A percentile compares a stretch with the other conserved stretches of the same genome.
These are phyloP conservation scores for Podospora pseudoanserina DNA, from an alignment of 495 filamentous ascomycete species.

Conservation along the genomic window DNA sequence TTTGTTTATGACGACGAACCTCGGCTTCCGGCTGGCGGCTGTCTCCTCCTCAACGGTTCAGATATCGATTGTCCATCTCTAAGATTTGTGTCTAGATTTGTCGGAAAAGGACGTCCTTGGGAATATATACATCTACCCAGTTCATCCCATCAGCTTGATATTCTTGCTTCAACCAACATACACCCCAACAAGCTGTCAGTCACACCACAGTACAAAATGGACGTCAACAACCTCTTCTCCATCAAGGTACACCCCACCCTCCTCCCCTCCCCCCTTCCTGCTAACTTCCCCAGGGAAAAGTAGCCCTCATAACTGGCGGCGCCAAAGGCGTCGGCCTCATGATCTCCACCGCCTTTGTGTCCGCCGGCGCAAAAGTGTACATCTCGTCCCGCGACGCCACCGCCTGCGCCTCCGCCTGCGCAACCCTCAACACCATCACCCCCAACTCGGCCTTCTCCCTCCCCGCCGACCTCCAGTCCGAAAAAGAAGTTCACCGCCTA, in stretches of 20 bases:
- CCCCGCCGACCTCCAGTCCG: constrained; percentile 36
- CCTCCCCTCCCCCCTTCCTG: background rate
- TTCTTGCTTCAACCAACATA: constrained; percentile 1
- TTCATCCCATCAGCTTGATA: too few relatives aligned
- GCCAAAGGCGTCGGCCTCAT: constrained; percentile 68
- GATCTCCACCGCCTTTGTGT: constrained; percentile 75
- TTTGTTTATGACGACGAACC: background rate
- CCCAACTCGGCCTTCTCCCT: constrained; percentile 33
- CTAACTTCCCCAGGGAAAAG: constrained; percentile 32
- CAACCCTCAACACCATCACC: constrained; percentile 27
- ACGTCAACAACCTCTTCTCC: constrained; percentile 53
- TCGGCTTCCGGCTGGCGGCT: background rate
- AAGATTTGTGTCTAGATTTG: too few relatives aligned
- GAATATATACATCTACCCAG: background rate
- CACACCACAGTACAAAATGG: constrained; percentile 39
- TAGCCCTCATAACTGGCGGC: constrained; percentile 42
- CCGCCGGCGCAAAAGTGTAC: constrained; percentile 78
- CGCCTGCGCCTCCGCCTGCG: constrained; percentile 32
- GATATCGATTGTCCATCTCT: background rate
- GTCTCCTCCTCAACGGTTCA: background rate
- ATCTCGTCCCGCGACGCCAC: constrained; percentile 65
- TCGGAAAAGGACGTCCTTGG: background rate
- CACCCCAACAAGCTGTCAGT: background rate
- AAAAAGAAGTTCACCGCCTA: constrained; percentile 55
- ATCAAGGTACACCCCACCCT: constrained; percentile 49